Base-by-base conservation (phyloP, 768 basidiomycete genomes). In the Pleurotus sapidus region DNA sequence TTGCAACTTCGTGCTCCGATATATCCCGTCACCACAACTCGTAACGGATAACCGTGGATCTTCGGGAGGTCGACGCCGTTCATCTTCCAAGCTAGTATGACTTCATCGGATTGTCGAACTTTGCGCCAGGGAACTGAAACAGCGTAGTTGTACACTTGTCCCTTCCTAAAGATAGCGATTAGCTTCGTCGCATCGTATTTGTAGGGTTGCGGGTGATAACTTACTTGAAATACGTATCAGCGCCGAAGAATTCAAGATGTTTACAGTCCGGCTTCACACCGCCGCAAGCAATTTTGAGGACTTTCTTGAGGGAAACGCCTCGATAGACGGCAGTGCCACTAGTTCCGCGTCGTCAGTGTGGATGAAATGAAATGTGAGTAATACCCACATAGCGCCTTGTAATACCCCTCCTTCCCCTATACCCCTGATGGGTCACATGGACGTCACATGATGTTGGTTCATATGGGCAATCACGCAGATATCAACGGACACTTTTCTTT, bases 141-240 rank as follows among this genome's bases (percentile, higher is more conserved):
- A 11, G 77, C 78, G 56, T 70, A 70, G 58, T 74, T 75, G 59
- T 66, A 72, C 9, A 71, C 70, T 7, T 69, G 64, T 46, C 70
- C 69, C 50, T 72, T 72, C 60, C 72, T 73, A 56, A 2, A 39
- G 12, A 3, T 11, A 14, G 15, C n/a, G n/a, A 9, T 15, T 23
- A 46, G 11, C 30, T 55, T 11, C 11, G 25, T 6, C 20, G n/a
- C 42, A 12, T 27, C 1, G 47, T 15, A 53, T 4, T 46, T 14
- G 40, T 46, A 23, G 37, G 20, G 24, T 37, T 18, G 24, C 12
- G 25, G 23, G 42, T 34, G 34, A 48, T 15, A 25, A 57, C 71
- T 39, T 39, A 78, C 81, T 80, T 80, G 72, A 82, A 81, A 64
- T 82, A 83, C 1, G 81, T 83, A 59, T 84, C 82, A 5, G 80